phyloP scores from a whole-genome alignment of 1,284 basidiomycete genomes.

The Rhizoctonia solani region DNA sequence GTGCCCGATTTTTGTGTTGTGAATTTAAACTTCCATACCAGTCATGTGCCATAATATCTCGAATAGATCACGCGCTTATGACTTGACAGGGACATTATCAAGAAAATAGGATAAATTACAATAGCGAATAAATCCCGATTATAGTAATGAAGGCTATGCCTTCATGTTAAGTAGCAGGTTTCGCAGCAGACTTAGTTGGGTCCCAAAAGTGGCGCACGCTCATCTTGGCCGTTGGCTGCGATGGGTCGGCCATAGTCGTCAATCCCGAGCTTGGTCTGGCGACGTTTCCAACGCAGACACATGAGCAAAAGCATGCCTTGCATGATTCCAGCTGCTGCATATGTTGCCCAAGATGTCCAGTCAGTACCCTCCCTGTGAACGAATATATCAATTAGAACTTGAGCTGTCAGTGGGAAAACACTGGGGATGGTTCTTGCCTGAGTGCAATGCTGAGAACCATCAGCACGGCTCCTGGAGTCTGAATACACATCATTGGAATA shows the following conservation, averaged over 20 bases:
- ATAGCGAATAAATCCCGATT: too few relatives aligned
- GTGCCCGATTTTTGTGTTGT: too few relatives aligned
- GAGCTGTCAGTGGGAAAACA: neutral
- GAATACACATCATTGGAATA: slow-evolving; percentile 93
- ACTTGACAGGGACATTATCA: too few relatives aligned
- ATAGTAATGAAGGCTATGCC: too few relatives aligned
- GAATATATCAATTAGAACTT: too few relatives aligned
- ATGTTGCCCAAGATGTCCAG: slow-evolving; percentile 67
- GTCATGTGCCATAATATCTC: too few relatives aligned
- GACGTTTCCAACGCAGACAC: slow-evolving; percentile 78
- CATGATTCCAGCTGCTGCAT: slow-evolving; percentile 83
- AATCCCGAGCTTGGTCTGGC: slow-evolving; percentile 76
- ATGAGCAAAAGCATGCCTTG: slow-evolving; percentile 81
- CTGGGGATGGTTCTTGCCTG: slow-evolving; percentile 49
- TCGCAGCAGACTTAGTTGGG: neutral
- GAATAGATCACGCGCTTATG: too few relatives aligned
- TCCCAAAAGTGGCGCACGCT: slow-evolving; percentile 18
- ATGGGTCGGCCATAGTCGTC: slow-evolving; percentile 90
- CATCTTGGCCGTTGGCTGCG: neutral
- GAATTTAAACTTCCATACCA: too few relatives aligned
- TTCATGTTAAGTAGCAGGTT: too few relatives aligned
- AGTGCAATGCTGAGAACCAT: slow-evolving; percentile 87
- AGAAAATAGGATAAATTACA: too few relatives aligned
- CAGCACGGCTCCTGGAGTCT: slow-evolving; percentile 86
- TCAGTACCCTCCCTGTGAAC: slow-evolving; percentile 40